A percentile compares a stretch with the other conserved stretches of the same genome.
These are phyloP conservation scores for Marasmius tenuissimus DNA, from an alignment of 1,284 basidiomycete species.

Conservation along the genomic window DNA sequence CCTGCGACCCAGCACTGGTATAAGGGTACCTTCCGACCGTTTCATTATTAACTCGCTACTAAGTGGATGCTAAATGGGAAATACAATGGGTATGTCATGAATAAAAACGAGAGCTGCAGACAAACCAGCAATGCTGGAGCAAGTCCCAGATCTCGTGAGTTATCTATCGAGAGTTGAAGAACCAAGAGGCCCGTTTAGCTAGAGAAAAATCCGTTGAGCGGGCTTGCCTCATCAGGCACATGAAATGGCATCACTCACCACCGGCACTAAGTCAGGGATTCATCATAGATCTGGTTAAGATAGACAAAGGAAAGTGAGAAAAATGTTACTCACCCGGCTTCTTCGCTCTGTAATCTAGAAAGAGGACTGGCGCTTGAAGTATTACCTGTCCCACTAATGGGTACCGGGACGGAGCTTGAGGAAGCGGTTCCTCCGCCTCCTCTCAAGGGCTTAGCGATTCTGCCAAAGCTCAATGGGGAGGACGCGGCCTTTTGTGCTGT, in stretches of 20 bases:
- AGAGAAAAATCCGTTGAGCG: not conserved
- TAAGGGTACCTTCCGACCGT: constrained; percentile 12
- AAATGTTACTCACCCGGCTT: constrained; percentile 62
- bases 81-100: constrained; percentile 23
- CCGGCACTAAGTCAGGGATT: constrained; percentile 10
- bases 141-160: constrained; percentile 22
- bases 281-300: constrained; percentile 19
- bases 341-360: constrained; percentile 75
- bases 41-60: constrained; percentile 6
- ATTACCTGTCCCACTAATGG: constrained; percentile 43
- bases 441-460: constrained; percentile 95
- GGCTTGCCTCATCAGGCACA: not conserved
- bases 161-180: constrained; percentile 72
- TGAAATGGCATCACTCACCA: constrained; percentile 14
- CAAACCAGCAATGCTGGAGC: constrained; percentile 18
- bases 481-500: constrained; percentile 77
- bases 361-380: constrained; percentile 55
- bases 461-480: constrained; percentile 80
- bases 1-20: not conserved
- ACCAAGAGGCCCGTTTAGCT: constrained; percentile 89
- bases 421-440: constrained; percentile 77
- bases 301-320: constrained; percentile 22
- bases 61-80: constrained; percentile 24
- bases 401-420: constrained; percentile 40
- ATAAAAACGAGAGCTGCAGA: constrained; percentile 22